A percentile compares a stretch with the other conserved stretches of the same genome.
Evolutionary conservation across 306 rosid species (phyloP).

Genomic region (Casuarina cunninghamiana): DNA sequence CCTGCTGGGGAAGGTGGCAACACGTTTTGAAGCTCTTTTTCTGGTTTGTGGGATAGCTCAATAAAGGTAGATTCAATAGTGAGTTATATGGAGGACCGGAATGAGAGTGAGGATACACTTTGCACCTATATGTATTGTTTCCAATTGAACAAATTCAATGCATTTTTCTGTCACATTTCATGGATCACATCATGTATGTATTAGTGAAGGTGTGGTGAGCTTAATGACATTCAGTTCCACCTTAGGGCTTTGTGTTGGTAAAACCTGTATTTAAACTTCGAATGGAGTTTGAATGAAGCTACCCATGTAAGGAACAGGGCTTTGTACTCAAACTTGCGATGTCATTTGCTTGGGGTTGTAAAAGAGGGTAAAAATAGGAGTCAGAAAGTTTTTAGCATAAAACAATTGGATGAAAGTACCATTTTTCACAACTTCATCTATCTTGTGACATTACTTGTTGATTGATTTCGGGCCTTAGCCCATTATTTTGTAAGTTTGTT

Average conservation of each 20-base stretch:
- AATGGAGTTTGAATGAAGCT: not conserved
- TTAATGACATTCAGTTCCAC: not conserved
- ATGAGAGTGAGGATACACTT: not conserved
- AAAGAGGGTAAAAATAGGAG: not conserved
- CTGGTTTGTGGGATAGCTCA: not conserved
- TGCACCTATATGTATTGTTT: no score
- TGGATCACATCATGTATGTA: not conserved
- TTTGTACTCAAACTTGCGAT: not conserved
- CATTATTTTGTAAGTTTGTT: slow-evolving; percentile 2
- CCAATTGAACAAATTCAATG: not conserved
- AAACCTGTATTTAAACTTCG: not conserved
- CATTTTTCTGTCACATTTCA: not conserved
- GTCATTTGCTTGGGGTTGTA: not conserved
- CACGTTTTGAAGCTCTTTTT: not conserved
- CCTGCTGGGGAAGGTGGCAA: not conserved
- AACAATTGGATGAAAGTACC: not conserved
- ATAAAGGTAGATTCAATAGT: not conserved
- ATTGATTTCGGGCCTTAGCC: slow-evolving; percentile 13
- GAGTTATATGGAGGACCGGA: not conserved
- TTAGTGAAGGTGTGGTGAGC: not conserved
- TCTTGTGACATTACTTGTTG: not conserved
- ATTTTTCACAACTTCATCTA: not conserved
- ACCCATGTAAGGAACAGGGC: not conserved
- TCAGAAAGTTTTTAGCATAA: not conserved
- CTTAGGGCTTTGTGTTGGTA: not conserved